Evolutionary conservation across 352 stramenopile genomes (phyloP).

Genomic region (Globisporangium uncinulatum): DNA sequence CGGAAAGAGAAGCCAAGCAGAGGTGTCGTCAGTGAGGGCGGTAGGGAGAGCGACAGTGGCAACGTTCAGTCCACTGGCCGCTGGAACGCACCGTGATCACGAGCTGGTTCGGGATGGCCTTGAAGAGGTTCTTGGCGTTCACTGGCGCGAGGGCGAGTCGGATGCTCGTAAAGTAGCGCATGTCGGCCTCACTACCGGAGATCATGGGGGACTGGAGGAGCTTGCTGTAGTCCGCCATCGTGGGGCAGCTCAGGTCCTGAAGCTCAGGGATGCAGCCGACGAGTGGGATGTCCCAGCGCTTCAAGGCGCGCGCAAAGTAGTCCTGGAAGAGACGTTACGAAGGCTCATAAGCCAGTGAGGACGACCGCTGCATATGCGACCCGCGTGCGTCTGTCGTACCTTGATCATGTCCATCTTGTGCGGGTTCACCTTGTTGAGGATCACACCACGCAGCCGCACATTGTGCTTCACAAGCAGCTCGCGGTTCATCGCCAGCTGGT

Average conservation of each 20-base stretch:
- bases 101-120: constrained; percentile 80
- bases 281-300: constrained; percentile 85
- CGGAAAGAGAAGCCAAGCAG: background rate
- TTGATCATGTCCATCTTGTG: constrained; percentile 89
- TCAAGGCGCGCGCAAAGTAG: constrained; percentile 87
- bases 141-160: constrained; percentile 76
- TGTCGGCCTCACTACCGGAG: constrained; percentile 58
- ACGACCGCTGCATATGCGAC: background rate
- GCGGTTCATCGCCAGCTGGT: constrained; percentile 82
- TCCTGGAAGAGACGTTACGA: constrained; percentile 26
- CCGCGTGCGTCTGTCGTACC: constrained; percentile 19
- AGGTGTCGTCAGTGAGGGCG: background rate
- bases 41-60: background rate
- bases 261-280: constrained; percentile 86
- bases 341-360: background rate
- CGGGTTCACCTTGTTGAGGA: constrained; percentile 88
- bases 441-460: constrained; percentile 69
- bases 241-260: constrained; percentile 76
- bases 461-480: constrained; percentile 78
- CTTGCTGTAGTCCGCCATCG: constrained; percentile 85
- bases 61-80: too few relatives aligned
- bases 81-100: constrained; percentile 63
- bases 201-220: constrained; percentile 79
- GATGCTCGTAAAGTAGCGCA: constrained; percentile 83
- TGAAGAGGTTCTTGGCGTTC: constrained; percentile 74